A percentile compares a stretch with the other conserved stretches of the same genome.
These are phyloP conservation scores for Melampsora abietis-canadensis DNA, from an alignment of 1,284 basidiomycete species.

Conservation along the genomic window DNA sequence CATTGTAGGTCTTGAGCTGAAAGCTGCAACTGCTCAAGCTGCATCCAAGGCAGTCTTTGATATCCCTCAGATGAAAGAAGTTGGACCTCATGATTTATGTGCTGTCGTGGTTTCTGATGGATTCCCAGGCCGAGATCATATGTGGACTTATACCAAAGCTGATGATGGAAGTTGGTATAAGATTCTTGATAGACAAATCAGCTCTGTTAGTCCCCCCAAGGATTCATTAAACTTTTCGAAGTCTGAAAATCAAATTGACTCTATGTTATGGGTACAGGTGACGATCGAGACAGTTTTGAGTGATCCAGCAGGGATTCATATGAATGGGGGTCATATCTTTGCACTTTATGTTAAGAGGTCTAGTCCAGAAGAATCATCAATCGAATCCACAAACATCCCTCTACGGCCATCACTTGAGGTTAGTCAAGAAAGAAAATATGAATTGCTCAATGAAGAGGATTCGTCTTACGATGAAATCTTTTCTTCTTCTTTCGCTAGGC, in stretches of 20 bases:
- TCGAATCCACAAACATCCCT: slow-evolving; percentile 11
- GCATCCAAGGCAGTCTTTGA: slow-evolving; percentile 41
- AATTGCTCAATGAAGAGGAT: background rate
- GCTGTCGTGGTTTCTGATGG: slow-evolving; percentile 41
- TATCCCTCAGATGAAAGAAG: slow-evolving; percentile 33
- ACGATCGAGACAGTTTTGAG: slow-evolving; percentile 35
- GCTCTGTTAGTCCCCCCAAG: background rate
- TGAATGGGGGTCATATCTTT: slow-evolving; percentile 42
- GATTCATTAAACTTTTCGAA: background rate
- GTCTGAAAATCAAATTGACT: background rate
- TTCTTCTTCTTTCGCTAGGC: background rate
- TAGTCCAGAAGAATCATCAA: background rate
- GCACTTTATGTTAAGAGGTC: slow-evolving; percentile 28
- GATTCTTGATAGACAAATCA: slow-evolving; percentile 32
- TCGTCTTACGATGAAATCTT: background rate
- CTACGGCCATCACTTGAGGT: slow-evolving; percentile 25
- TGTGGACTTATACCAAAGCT: slow-evolving; percentile 40
- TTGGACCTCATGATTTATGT: slow-evolving; percentile 36
- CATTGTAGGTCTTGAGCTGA: slow-evolving; percentile 23
- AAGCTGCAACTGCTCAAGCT: slow-evolving; percentile 26
- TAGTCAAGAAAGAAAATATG: background rate
- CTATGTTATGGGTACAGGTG: slow-evolving; percentile 9
- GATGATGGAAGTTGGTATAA: slow-evolving; percentile 42
- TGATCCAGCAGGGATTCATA: slow-evolving; percentile 38
- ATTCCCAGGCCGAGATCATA: slow-evolving; percentile 41